Base-by-base conservation (phyloP, 2,329 filamentous ascomycete species). In the Penicillium vulpinum region DNA sequence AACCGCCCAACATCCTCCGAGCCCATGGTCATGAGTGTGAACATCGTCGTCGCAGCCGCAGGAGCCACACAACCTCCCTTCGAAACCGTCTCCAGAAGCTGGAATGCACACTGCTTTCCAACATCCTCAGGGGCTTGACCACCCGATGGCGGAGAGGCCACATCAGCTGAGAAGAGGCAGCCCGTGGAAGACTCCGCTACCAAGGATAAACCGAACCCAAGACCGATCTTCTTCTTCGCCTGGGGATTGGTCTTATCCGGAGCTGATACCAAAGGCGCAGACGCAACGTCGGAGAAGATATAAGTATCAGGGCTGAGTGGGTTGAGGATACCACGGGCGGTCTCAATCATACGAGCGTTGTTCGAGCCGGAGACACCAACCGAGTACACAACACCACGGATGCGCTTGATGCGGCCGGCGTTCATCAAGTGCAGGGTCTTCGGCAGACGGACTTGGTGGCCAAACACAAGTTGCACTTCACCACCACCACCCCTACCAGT, bases 1-100 rank as follows among this genome's bases (percentile, higher is more conserved):
- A 99, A 74, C 57, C 94, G 84, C 5, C 94, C 94, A 15, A 99
- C 92, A 74, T 99, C 94, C 72, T 97, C 94, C 1, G 89, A 91
- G 0, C 94, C 94, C 94, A 99, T 97, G 33, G 92, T 91, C 94
- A 99, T 99, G 61, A 99, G 80, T 18, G 88, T 90, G 51, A 99
- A 75, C 62, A 96, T 83, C 0, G 88, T 93, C 3, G 85, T 81
- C 5, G 88, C 87, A 2, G 91, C 89, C 3, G 88, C 83, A 15
- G 81, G 81, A 51, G 87, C 88, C 3, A 90, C 89, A 71, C 91
- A 96, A 1, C 94, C 94, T 11, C 92, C 93, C 65, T 88, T 84
- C 50, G 85, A 85, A 59, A 97, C 88, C 22, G 86, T 83, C 75
- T 97, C 92, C 13, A 99, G 79, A 49, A 99, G 78, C 74, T 97